A percentile compares a stretch with the other conserved stretches of the same genome.
Conservation (phyloP, 805 yeast species). For the Tetrapisispora iriomotensis region DNA sequence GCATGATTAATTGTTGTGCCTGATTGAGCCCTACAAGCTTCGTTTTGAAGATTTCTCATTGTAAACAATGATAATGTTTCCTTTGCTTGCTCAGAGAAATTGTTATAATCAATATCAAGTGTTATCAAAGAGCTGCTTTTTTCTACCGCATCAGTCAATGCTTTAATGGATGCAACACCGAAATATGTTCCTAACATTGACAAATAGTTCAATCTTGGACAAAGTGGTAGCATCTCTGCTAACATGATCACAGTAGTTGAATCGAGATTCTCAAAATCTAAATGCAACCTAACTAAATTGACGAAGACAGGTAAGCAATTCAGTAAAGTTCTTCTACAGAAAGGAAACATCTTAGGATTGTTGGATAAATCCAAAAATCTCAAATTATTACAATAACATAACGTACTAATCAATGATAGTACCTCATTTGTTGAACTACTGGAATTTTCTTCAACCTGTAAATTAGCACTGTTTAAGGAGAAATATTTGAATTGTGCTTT, state of each 20-base stretch:
- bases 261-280: slow-evolving; percentile 56
- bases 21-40: slow-evolving; percentile 27
- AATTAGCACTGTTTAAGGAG: slow-evolving; percentile 57
- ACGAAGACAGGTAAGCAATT: slow-evolving; percentile 59
- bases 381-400: slow-evolving; percentile 48
- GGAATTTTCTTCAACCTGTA: slow-evolving; percentile 38
- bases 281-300: slow-evolving; percentile 51
- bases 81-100: slow-evolving; percentile 47
- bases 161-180: slow-evolving; percentile 51
- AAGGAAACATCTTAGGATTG: slow-evolving; percentile 64
- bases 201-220: slow-evolving; percentile 53
- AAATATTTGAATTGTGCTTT: slow-evolving; percentile 35
- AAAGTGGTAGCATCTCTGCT: slow-evolving; percentile 66
- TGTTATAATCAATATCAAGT: slow-evolving; percentile 53
- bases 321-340: slow-evolving; percentile 42
- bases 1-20: slow-evolving; percentile 1
- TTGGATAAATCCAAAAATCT: slow-evolving; percentile 70
- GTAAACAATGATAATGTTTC: slow-evolving; percentile 68
- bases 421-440: slow-evolving; percentile 27
- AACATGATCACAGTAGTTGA: slow-evolving; percentile 48
- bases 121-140: slow-evolving; percentile 53
- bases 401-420: slow-evolving; percentile 36
- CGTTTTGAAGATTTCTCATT: slow-evolving; percentile 69
- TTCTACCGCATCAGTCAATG: slow-evolving; percentile 58
- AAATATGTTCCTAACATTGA: slow-evolving; percentile 61